Evolutionary conservation across 2,329 filamentous ascomycete species (phyloP).

Genomic region (Ophiostoma sp.): DNA sequence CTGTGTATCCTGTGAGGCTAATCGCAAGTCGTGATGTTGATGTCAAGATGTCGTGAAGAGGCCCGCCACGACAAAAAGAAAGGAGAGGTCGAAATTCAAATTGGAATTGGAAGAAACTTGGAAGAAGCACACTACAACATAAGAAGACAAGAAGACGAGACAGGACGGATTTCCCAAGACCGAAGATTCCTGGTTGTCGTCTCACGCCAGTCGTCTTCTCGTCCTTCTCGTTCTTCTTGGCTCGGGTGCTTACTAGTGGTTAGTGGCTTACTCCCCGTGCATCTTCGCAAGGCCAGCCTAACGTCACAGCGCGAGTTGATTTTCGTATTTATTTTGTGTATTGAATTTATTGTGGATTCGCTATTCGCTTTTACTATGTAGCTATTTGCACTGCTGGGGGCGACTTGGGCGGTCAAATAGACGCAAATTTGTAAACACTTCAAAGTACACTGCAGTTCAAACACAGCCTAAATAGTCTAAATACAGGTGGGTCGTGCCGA

Average conservation of each 20-base stretch:
- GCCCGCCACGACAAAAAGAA: not conserved
- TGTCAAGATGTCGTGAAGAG: not conserved
- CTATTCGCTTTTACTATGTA: not conserved
- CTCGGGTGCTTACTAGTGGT: not conserved
- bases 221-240: not conserved
- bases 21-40: not conserved
- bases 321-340: not conserved
- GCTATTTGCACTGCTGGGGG: not conserved
- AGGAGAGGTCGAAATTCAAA: not conserved
- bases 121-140: not conserved
- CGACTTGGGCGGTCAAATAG: not conserved
- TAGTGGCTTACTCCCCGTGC: not conserved
- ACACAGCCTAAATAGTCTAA: not conserved
- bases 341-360: not conserved
- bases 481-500: not conserved
- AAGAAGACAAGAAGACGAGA: not conserved
- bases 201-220: not conserved
- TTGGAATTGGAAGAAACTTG: not conserved
- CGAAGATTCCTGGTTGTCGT: not conserved
- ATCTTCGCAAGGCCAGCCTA: not conserved
- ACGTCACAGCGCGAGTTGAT: slow-evolving; percentile 10
- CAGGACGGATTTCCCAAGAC: not conserved
- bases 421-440: not conserved
- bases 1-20: slow-evolving; percentile 5
- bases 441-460: not conserved